Conservation (phyloP, 768 basidiomycete species). For the Collybia sordida region DNA sequence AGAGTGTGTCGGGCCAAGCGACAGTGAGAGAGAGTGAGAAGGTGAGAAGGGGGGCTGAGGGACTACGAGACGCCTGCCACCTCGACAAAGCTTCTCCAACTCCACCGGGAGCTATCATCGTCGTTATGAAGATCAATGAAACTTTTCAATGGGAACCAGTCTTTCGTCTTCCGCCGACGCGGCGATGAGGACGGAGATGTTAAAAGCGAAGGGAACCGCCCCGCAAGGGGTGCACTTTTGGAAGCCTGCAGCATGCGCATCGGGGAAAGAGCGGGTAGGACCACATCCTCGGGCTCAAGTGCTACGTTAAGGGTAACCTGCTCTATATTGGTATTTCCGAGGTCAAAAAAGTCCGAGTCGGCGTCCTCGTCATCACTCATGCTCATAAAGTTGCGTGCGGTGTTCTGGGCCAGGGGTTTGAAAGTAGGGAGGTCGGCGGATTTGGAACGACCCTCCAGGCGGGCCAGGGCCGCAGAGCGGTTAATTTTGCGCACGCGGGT, state of each 20-base stretch:
- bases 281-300: conserved; percentile 38
- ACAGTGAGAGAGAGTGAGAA: background rate
- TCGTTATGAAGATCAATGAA: conserved; percentile 62
- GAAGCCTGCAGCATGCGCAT: conserved; percentile 10
- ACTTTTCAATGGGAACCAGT: conserved; percentile 59
- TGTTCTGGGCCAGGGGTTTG: conserved; percentile 13
- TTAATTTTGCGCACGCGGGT: conserved; percentile 46
- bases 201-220: conserved; percentile 10
- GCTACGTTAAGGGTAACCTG: conserved; percentile 17
- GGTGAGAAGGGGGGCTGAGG: background rate
- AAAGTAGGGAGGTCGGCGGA: conserved; percentile 10
- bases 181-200: conserved; percentile 8
- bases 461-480: conserved; percentile 60
- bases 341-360: conserved; percentile 33
- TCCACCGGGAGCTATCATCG: conserved; percentile 43
- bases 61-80: conserved; percentile 38
- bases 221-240: conserved; percentile 10
- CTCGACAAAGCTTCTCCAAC: conserved; percentile 67
- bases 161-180: conserved; percentile 26
- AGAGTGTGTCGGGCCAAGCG: conserved; percentile 7
- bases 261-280: conserved; percentile 22
- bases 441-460: conserved; percentile 55
- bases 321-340: conserved; percentile 8
- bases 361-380: conserved; percentile 66
- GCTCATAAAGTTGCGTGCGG: conserved; percentile 59